phyloP scores from a whole-genome alignment of 768 basidiomycete species.

The Agaricus subrufescens region DNA sequence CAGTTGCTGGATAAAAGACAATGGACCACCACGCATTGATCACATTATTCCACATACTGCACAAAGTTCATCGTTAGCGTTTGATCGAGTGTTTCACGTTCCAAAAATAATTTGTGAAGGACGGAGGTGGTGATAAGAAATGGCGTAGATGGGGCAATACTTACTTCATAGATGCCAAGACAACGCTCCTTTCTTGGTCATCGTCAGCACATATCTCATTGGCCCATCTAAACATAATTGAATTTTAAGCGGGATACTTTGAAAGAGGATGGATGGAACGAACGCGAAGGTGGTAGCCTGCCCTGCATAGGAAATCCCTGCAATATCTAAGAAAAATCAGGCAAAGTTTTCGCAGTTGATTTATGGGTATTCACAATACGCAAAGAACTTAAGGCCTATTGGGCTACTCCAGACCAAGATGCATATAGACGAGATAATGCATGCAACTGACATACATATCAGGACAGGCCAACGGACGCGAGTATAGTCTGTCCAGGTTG shows the following conservation, averaged over 20 bases:
- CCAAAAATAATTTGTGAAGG: no score
- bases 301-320: conserved; percentile 67
- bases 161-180: conserved; percentile 75
- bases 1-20: conserved; percentile 69
- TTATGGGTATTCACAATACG: conserved; percentile 48
- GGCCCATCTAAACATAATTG: conserved; percentile 50
- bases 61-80: background rate
- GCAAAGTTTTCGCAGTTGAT: background rate
- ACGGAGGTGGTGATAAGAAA: background rate
- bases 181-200: conserved; percentile 62
- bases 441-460: conserved; percentile 55
- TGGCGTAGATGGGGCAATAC: conserved; percentile 7
- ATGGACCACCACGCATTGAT: conserved; percentile 70
- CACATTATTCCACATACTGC: conserved; percentile 65
- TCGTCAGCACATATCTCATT: conserved; percentile 73
- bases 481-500: conserved; percentile 58
- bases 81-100: background rate
- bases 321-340: conserved; percentile 33
- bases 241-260: background rate
- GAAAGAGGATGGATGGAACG: conserved; percentile 16
- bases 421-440: conserved; percentile 48
- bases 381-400: conserved; percentile 65
- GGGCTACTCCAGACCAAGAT: conserved; percentile 61
- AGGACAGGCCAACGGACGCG: conserved; percentile 59
- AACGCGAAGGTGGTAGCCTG: conserved; percentile 76